Evolutionary conservation across 441 rosid genomes (phyloP).

Genomic region (Arabidopsis hybrid): DNA sequence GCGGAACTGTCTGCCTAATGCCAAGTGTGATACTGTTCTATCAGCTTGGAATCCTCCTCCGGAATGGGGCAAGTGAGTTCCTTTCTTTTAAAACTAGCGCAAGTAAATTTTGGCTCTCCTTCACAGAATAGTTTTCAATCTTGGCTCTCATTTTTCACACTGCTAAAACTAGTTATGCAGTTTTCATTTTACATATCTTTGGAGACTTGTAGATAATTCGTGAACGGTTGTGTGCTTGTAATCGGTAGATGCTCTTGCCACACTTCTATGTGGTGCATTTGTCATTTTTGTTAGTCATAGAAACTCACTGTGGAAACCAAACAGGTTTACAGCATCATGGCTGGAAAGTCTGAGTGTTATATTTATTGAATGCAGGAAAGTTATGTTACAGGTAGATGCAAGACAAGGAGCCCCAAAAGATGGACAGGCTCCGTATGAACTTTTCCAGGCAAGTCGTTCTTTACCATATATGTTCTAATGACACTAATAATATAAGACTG

Average conservation of each 20-base stretch:
- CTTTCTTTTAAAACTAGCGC: slow-evolving; percentile 17
- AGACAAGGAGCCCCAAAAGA: slow-evolving; percentile 94
- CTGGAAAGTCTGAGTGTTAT: slow-evolving; percentile 31
- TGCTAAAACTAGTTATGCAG: not conserved
- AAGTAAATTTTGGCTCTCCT: not conserved
- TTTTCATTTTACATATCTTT: not conserved
- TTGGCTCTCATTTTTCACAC: slow-evolving; percentile 6
- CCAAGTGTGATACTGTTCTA: slow-evolving; percentile 88
- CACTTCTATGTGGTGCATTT: not conserved
- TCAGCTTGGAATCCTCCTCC: slow-evolving; percentile 99
- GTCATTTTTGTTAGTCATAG: not conserved
- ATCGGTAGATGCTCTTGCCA: not conserved
- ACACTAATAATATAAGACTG: slow-evolving; percentile 14
- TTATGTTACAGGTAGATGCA: slow-evolving; percentile 95
- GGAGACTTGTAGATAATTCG: slow-evolving; percentile 9
- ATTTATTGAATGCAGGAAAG: slow-evolving; percentile 67
- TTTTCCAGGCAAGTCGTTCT: slow-evolving; percentile 70
- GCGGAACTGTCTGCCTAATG: slow-evolving; percentile 81
- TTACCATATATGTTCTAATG: slow-evolving; percentile 17
- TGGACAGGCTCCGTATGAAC: slow-evolving; percentile 88
- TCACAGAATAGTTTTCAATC: not conserved
- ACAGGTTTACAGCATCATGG: not conserved
- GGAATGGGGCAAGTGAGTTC: slow-evolving; percentile 96
- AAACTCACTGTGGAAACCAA: slow-evolving; percentile 2
- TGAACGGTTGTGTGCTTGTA: slow-evolving; percentile 7